phyloP scores from a whole-genome alignment of 176 grass and related monocot genomes.

The Avena eriantha region DNA sequence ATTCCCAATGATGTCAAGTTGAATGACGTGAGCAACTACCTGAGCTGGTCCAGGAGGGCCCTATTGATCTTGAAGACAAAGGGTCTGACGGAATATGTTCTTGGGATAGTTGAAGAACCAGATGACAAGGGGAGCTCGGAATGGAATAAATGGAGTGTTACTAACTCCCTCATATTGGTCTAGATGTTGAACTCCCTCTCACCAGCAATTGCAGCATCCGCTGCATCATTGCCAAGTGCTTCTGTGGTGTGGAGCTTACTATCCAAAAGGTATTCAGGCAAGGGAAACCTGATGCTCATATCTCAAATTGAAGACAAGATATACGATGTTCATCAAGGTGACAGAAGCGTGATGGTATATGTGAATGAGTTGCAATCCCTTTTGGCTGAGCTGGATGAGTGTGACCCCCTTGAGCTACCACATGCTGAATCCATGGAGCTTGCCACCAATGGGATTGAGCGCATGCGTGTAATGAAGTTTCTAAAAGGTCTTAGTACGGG shows the following conservation, averaged over 20 bases:
- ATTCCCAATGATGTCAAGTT: background rate
- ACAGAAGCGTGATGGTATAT: background rate
- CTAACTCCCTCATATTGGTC: background rate
- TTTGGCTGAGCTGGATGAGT: background rate
- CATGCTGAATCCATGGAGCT: background rate
- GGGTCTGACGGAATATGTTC: background rate
- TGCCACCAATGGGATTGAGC: background rate
- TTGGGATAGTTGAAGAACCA: background rate
- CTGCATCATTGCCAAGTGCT: background rate
- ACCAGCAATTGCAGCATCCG: background rate
- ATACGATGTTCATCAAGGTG: background rate
- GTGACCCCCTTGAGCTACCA: background rate
- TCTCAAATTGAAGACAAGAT: constrained; percentile 12
- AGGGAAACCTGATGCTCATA: background rate
- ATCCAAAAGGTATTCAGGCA: background rate
- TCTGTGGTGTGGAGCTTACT: background rate
- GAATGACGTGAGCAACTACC: background rate
- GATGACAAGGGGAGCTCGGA: background rate
- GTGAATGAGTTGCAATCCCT: background rate
- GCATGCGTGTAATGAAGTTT: background rate
- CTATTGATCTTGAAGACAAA: background rate
- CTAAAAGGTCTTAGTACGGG: background rate
- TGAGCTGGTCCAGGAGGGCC: background rate
- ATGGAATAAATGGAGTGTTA: background rate
- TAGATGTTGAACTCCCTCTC: background rate